Percentiles rank a stretch among this genome's conserved stretches.
Evolutionary conservation across 2,329 filamentous ascomycete genomes (phyloP).

Genomic region (Trichoderma polysporum): DNA sequence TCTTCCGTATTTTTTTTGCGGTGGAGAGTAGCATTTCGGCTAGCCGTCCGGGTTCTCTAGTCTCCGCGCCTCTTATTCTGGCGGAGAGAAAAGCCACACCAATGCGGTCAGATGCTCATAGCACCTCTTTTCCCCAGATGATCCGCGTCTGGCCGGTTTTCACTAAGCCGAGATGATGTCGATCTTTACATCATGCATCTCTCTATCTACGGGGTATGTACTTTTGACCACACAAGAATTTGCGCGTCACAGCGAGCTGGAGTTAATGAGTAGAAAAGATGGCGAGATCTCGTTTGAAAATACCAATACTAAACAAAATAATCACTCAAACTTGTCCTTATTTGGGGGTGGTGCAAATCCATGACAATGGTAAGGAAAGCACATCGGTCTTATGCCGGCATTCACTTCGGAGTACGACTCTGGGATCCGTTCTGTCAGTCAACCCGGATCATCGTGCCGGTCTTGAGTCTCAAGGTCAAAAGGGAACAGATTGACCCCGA

Average conservation of each 20-base stretch:
- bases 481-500: too few relatives aligned
- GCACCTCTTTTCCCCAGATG: not conserved
- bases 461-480: not conserved
- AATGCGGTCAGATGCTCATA: not conserved
- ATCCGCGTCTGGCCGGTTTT: not conserved
- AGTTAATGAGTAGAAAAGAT: not conserved
- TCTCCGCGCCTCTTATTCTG: not conserved
- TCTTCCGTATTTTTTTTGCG: not conserved
- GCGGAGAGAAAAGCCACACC: not conserved
- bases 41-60: conserved; percentile 9
- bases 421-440: not conserved
- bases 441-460: too few relatives aligned
- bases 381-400: conserved; percentile 18
- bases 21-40: conserved; percentile 1
- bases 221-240: too few relatives aligned
- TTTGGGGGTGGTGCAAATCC: not conserved
- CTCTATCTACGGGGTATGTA: too few relatives aligned
- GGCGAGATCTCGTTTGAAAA: not conserved
- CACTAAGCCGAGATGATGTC: not conserved
- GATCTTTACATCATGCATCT: not conserved
- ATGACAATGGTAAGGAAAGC: not conserved
- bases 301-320: not conserved
- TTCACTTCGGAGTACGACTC: conserved; percentile 10
- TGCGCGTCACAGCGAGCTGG: not conserved
- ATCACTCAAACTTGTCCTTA: not conserved